Base-by-base conservation (phyloP, 352 stramenopile genomes). In the Phytophthora ramorum region DNA sequence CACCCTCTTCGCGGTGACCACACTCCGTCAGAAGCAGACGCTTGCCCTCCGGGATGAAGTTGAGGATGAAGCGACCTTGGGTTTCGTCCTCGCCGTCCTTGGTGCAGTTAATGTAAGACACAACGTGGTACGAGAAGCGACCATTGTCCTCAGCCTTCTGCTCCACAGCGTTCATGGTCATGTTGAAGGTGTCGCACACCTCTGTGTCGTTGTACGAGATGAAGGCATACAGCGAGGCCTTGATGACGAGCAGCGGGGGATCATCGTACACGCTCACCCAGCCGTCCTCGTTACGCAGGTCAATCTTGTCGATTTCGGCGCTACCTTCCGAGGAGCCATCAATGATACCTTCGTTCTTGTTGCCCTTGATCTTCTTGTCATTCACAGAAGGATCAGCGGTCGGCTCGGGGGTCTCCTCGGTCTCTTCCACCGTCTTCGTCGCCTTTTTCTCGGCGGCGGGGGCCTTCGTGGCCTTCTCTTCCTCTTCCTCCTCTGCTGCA, bases 201-300 rank as follows among this genome's bases (percentile, higher is more conserved):
- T 78, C 73, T 50, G 85, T 87, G 78, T 91, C 73, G 47, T 96
- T 94, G 81, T 96, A 96, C 24, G 80, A 75, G 54, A 91, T 91
- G 69, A 96, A 96, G 16, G 87, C 85, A 63, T 94, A 94, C 51
- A 94, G 70, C 48, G 86, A 94, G 7, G 83, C 86, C 81, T 93
- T 92, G 64, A 94, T 91, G 17, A 94, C 82, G 24, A 92, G 79
- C 4, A 91, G 70, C 41, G 84, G 84, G 26, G 86, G 84, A 62
- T 93, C 80, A 49, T 92, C 84, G 79, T 91, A 93, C 51, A 94
- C 85, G 54, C 81, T 92, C n/a, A 90, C 59, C 86, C 86, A 94
- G 32, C 79, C 71, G 57, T 91, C 86, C 32, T 79, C 51, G 64
- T 94, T 92, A 43, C 74, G 73, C 51, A 89, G 52, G 52, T 93